Evolutionary conservation across 192 early-diverging fungal species (phyloP).

Genomic region (Phlyctochytrium arcticum): DNA sequence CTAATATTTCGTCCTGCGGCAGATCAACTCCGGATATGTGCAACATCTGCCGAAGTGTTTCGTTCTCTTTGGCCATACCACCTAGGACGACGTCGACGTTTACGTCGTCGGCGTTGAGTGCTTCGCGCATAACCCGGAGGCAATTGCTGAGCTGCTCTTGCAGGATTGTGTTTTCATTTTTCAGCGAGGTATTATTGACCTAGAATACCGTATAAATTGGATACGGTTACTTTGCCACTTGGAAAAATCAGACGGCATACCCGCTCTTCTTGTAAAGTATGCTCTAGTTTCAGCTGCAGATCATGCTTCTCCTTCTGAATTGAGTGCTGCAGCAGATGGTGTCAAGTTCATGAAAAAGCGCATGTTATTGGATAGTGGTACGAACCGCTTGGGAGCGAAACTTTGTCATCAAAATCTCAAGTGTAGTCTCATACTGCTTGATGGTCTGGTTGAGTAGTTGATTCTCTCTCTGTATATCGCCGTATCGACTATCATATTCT

Average conservation of each 20-base stretch:
- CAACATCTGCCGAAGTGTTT: slow-evolving; percentile 21
- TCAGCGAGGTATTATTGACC: slow-evolving; percentile 11
- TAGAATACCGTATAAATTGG: background rate
- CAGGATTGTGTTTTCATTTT: slow-evolving; percentile 21
- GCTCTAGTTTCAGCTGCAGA: slow-evolving; percentile 29
- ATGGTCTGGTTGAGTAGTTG: slow-evolving; percentile 39
- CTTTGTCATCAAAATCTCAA: slow-evolving; percentile 51
- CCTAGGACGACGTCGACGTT: slow-evolving; percentile 10
- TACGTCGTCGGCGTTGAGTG: slow-evolving; percentile 19
- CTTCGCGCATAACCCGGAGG: slow-evolving; percentile 22
- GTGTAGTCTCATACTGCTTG: slow-evolving; percentile 53
- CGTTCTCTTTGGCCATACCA: slow-evolving; percentile 25
- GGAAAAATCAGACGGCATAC: slow-evolving; percentile 6
- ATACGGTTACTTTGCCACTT: background rate
- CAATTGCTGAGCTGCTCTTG: slow-evolving; percentile 25
- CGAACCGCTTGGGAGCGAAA: slow-evolving; percentile 46
- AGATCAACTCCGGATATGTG: slow-evolving; percentile 4
- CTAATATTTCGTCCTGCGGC: too few relatives aligned
- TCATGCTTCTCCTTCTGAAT: slow-evolving; percentile 39
- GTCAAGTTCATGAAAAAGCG: too few relatives aligned
- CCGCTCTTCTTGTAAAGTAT: slow-evolving; percentile 27
- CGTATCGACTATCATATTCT: slow-evolving; percentile 30
- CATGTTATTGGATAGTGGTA: background rate
- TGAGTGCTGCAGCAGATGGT: slow-evolving; percentile 26
- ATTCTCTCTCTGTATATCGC: slow-evolving; percentile 47